Base-by-base conservation (phyloP, 345 rosid species). In the Populus alba region DNA sequence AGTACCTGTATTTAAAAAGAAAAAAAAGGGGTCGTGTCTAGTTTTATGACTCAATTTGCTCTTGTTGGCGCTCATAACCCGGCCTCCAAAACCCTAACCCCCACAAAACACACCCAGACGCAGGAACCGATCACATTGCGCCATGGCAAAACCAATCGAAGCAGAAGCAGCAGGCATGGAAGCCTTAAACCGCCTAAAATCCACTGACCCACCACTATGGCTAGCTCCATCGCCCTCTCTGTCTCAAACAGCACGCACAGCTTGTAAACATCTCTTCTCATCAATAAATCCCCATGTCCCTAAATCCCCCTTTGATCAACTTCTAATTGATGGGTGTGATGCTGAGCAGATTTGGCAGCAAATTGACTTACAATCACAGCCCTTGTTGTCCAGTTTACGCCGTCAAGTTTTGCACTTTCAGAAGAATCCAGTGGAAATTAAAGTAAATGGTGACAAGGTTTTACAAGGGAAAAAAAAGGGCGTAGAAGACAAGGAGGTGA, bases 281-380 rank as follows among this genome's bases (percentile, higher is more conserved):
- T 85, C 78, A 72, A 80, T 96, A 70, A 90, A 84, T 70, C 86
- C 91, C 17, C 75, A 82, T 78, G 68, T 62, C 62, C 89, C 94
- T 13, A 92, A 91, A 78, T 91, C 89, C 18, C 98, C 95, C 3
- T 82, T 94, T 63, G 95, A 92, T 71, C 74, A 86, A 72, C 89
- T 96, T 15, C 81, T 92, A 62, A 80, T 87, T 17, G 92, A 92
- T 16, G 98, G 98, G 1, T 96, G 89, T 75, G 97, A 96, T 59
- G 86, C 91, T 3, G 98, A 94, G 86, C 99, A 96, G 88, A 91
- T 96, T 82, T 94, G 98, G 98, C 98, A 89, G 89, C 99, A 96
- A 73, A 91, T 92, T 59, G 99, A 96, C 81, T 81, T 94, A 73
- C 93, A 86, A 35, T 87, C 97, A 22, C 92, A 86, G 81, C 92